These are phyloP conservation scores for Umbilicus rupestris DNA, from an alignment of 164 flowering plant species.

Conservation along the genomic window DNA sequence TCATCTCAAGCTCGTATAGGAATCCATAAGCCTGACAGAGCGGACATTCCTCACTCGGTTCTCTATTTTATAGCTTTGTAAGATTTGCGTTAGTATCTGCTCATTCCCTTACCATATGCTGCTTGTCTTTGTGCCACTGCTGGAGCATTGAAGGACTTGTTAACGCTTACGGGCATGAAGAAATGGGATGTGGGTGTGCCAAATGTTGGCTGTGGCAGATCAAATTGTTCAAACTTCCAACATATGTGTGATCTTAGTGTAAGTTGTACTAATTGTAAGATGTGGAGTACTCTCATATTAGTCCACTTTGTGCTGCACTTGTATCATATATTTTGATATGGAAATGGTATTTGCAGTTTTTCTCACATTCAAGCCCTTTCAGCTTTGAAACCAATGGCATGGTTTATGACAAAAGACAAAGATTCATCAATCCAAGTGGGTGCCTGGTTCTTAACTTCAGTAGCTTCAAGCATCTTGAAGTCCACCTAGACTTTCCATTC, in stretches of 20 bases:
- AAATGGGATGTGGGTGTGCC: slow-evolving; percentile 3
- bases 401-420: background rate
- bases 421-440: background rate
- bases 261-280: background rate
- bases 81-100: background rate
- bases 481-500: background rate
- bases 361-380: no score
- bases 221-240: background rate
- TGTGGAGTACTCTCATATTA: background rate
- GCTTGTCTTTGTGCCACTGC: background rate
- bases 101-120: background rate
- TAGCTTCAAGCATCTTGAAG: no score
- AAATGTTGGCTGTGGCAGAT: background rate
- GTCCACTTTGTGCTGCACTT: background rate
- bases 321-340: background rate
- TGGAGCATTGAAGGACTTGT: background rate
- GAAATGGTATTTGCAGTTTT: background rate
- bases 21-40: background rate
- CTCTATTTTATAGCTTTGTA: background rate
- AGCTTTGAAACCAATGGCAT: no score
- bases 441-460: background rate
- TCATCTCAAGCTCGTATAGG: background rate
- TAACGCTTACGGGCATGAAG: slow-evolving; percentile 1
- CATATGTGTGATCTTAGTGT: background rate
- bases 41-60: background rate